Evolutionary conservation across 2,329 filamentous ascomycete genomes (phyloP), one percentile per base, ranked within the genome.

Genomic region (Hymenoscyphus infarciens): DNA sequence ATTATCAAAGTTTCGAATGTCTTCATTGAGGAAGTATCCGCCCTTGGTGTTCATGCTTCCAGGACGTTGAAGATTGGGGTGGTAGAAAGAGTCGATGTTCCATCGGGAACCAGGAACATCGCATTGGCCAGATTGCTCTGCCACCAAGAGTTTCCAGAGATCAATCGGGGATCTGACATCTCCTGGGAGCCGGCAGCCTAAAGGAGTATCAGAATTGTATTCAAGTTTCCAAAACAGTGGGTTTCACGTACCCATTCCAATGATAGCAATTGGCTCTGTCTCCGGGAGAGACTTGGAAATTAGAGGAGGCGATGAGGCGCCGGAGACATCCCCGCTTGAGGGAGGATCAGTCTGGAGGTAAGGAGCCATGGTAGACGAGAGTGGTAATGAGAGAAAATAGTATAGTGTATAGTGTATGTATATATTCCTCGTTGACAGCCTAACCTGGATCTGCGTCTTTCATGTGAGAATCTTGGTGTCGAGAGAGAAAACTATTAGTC

Each of bases 211-310:
- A 25, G 29, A 39, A 39, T 19, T 22, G 11, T 57, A 45, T 16
- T 10, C 19, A 38, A 27, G 25, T n/a, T 45, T 56, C 22, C 31
- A 27, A 31, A 22, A 15, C n/a, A 42, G 29, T 31, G 6, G 45
- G 3, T 33, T 31, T 52, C 27, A 59, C 62, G 22, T 64, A 66
- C 74, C 71, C 74, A 75, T 75, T 57, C 74, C 74, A 55, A 69
- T 58, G 29, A 76, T 73, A 5, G 74, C 75, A 59, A 76, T 73
- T 52, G 45, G 45, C 45, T 52, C 45, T 52, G 45, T 52, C 45
- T 52, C 45, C 19, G 10, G 45, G 10, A 52, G 45, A 52, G 45
- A 52, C 45, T 13, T 52, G 10, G 45, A 8, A 19, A 52, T 25
- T 52, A 52, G 13, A 52, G 45, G 45, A 52, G 45, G 45, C 8